A percentile compares a stretch with the other conserved stretches of the same genome.
Evolutionary conservation across 1,139 yeast genomes (phyloP).

Genomic region (Saccharomyces hybrid): DNA sequence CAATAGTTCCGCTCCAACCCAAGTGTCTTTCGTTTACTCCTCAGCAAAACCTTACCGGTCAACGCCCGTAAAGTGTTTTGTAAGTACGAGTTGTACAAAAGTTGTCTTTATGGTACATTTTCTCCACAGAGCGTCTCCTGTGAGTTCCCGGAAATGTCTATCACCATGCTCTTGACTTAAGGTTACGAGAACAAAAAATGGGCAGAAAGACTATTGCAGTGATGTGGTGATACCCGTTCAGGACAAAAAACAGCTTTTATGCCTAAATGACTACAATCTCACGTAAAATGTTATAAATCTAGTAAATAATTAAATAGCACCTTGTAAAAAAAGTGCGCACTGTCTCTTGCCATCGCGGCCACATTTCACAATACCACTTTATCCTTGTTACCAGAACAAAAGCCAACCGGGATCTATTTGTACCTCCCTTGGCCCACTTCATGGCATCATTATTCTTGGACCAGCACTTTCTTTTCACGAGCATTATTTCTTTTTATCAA

Average conservation of each 20-base stretch:
- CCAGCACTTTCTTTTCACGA: neutral
- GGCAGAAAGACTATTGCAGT: neutral
- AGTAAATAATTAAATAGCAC: neutral
- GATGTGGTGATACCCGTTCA: neutral
- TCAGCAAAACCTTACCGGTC: neutral
- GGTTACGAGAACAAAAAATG: neutral
- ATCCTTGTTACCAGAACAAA: neutral
- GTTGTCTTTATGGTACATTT: neutral
- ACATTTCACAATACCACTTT: neutral
- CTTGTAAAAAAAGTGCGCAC: neutral
- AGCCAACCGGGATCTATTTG: neutral
- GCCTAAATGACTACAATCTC: neutral
- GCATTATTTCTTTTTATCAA: neutral
- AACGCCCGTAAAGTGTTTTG: neutral
- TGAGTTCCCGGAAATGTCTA: neutral
- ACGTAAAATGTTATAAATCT: neutral
- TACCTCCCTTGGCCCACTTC: neutral
- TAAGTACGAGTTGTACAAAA: neutral
- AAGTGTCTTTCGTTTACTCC: neutral
- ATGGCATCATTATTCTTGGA: neutral
- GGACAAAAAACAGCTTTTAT: neutral
- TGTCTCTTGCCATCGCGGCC: neutral
- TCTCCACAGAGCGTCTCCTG: neutral
- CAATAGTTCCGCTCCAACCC: neutral
- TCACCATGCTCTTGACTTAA: neutral